Evolutionary conservation across 208 protist species (phyloP).

Genomic region (Lotmaria passim): DNA sequence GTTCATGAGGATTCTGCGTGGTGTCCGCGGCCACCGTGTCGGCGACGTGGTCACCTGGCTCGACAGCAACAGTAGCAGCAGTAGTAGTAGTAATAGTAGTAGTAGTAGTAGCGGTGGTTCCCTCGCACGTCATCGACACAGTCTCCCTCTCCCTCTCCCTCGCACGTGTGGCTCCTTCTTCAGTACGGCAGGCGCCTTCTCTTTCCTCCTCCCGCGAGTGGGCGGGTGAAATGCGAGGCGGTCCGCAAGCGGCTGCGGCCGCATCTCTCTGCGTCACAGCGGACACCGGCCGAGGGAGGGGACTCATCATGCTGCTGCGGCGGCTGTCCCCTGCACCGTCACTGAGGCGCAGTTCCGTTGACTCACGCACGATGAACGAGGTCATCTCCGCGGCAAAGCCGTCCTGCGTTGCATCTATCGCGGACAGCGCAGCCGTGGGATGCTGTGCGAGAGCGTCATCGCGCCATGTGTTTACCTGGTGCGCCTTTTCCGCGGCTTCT

Average conservation of each 20-base stretch:
- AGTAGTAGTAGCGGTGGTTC: too few relatives aligned
- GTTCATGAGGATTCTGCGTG: too few relatives aligned
- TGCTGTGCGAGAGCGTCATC: too few relatives aligned
- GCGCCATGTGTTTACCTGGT: too few relatives aligned
- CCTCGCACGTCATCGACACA: too few relatives aligned
- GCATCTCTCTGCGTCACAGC: not conserved
- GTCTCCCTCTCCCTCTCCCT: not conserved
- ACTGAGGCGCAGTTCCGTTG: not conserved
- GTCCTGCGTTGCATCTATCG: too few relatives aligned
- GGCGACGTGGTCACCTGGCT: too few relatives aligned
- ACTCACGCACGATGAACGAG: not conserved
- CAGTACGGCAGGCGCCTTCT: not conserved
- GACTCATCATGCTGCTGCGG: slow-evolving; percentile 39
- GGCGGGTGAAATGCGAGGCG: slow-evolving; percentile 10
- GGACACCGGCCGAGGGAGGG: slow-evolving; percentile 33
- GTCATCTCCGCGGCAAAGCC: not conserved
- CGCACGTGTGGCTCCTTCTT: too few relatives aligned
- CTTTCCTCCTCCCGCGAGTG: slow-evolving; percentile 19
- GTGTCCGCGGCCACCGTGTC: too few relatives aligned
- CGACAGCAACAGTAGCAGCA: too few relatives aligned
- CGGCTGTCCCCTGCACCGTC: slow-evolving; percentile 1
- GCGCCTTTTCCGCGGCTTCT: not conserved
- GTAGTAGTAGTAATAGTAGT: too few relatives aligned
- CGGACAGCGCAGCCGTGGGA: too few relatives aligned
- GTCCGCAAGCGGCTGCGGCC: not conserved